A percentile compares a stretch with the other conserved stretches of the same genome.
These are phyloP conservation scores for Blastobotrys illinoisensis DNA, from an alignment of 1,139 yeast species.

Conservation along the genomic window DNA sequence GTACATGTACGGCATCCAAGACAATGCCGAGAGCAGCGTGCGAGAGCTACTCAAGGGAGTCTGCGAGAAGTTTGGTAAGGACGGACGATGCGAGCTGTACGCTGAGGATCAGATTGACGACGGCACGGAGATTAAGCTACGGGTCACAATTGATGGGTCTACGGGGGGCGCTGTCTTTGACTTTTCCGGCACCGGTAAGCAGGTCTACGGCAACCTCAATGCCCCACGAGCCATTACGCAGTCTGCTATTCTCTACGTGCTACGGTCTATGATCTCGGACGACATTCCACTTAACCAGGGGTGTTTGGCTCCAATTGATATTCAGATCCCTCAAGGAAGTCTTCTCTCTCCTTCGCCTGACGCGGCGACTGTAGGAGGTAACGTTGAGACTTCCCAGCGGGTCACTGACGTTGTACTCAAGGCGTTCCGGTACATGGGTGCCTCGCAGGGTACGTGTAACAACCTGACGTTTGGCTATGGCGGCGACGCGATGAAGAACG, in stretches of 20 bases:
- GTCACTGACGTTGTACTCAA: slow-evolving; percentile 72
- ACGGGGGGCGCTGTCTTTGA: slow-evolving; percentile 51
- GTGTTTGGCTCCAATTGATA: slow-evolving; percentile 63
- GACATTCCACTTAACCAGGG: slow-evolving; percentile 86
- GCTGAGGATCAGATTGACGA: slow-evolving; percentile 58
- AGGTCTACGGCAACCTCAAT: slow-evolving; percentile 56
- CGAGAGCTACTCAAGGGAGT: slow-evolving; percentile 40
- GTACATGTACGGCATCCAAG: slow-evolving; percentile 58
- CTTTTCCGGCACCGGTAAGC: slow-evolving; percentile 56
- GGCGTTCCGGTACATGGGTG: slow-evolving; percentile 73
- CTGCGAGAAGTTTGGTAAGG: slow-evolving; percentile 29
- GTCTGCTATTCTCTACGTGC: slow-evolving; percentile 75
- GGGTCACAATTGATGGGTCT: slow-evolving; percentile 40
- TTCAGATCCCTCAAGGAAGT: slow-evolving; percentile 63
- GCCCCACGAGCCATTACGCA: slow-evolving; percentile 71
- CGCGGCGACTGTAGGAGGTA: slow-evolving; percentile 87
- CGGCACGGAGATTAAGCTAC: slow-evolving; percentile 48
- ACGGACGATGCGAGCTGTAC: slow-evolving; percentile 28
- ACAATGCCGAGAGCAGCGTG: slow-evolving; percentile 54
- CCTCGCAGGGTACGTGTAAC: slow-evolving; percentile 72
- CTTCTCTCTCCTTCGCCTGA: slow-evolving; percentile 65
- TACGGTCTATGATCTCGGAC: slow-evolving; percentile 67
- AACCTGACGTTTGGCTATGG: slow-evolving; percentile 64
- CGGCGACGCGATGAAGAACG: slow-evolving; percentile 30
- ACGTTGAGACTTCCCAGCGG: slow-evolving; percentile 82